Conservation (phyloP, 257 asterid species). For the Salvia miltiorrhiza region DNA sequence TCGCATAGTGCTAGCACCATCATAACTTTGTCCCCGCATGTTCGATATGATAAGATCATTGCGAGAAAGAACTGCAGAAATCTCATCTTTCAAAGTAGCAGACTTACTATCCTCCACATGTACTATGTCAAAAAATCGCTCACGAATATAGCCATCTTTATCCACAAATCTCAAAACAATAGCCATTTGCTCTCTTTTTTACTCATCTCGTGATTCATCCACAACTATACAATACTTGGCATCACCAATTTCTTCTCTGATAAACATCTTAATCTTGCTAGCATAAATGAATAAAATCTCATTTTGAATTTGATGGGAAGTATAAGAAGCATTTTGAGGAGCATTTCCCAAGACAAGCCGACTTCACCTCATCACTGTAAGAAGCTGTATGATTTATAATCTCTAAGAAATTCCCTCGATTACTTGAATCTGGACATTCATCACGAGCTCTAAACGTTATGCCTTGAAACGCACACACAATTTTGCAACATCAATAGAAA, state of each 20-base stretch:
- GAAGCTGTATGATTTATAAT: not conserved
- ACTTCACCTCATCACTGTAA: not conserved
- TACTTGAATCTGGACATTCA: not conserved
- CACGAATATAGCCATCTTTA: not conserved
- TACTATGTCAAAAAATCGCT: not conserved
- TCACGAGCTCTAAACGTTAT: not conserved
- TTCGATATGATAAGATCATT: not conserved
- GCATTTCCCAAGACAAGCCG: not conserved
- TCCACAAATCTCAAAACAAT: constrained; percentile 13
- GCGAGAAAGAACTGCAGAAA: not conserved
- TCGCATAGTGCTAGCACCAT: too few species aligned
- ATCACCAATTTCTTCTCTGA: constrained; percentile 11
- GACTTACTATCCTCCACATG: not conserved
- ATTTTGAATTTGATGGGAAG: not conserved
- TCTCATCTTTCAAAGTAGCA: not conserved
- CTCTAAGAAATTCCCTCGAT: not conserved
- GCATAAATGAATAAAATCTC: not conserved
- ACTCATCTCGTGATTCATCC: constrained; percentile 18
- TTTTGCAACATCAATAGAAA: not conserved
- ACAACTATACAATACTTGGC: not conserved
- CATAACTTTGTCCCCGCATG: not conserved
- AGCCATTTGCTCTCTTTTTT: not conserved
- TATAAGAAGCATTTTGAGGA: constrained; percentile 7
- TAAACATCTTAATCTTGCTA: not conserved
- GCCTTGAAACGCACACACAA: not conserved